Conservation (phyloP, 805 yeast species). For the Wickerhamomyces canadensis region DNA sequence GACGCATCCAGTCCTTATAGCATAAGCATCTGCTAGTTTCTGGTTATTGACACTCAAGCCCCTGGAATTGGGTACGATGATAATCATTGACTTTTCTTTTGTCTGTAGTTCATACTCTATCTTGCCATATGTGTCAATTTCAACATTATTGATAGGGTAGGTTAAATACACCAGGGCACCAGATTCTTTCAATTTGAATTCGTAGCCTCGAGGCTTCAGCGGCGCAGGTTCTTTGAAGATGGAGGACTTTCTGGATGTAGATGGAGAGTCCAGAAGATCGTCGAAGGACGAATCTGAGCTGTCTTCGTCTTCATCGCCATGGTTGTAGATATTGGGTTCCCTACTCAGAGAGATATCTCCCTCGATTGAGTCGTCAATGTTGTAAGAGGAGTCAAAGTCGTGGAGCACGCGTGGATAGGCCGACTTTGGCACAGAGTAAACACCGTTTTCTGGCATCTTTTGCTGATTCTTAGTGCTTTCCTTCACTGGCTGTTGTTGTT, state of each 20-base stretch:
- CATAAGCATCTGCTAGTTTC: slow-evolving; percentile 23
- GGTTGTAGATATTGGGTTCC: slow-evolving; percentile 1
- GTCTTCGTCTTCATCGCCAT: background rate
- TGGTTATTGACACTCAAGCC: slow-evolving; percentile 20
- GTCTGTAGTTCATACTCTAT: slow-evolving; percentile 20
- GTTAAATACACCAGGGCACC: slow-evolving; percentile 18
- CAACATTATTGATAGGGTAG: slow-evolving; percentile 16
- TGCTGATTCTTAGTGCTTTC: too few relatives aligned
- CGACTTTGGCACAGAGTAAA: slow-evolving; percentile 13
- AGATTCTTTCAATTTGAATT: slow-evolving; percentile 14
- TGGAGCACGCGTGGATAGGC: slow-evolving; percentile 17
- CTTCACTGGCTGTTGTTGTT: background rate
- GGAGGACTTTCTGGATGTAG: slow-evolving; percentile 11
- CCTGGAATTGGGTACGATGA: slow-evolving; percentile 21
- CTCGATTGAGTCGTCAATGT: slow-evolving; percentile 17
- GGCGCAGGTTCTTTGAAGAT: slow-evolving; percentile 12
- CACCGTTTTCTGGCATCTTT: slow-evolving; percentile 1
- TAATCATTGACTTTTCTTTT: slow-evolving; percentile 22
- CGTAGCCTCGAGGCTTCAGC: slow-evolving; percentile 19
- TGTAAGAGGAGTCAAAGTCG: slow-evolving; percentile 16
- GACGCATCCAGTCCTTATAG: slow-evolving; percentile 24
- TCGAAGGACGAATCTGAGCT: slow-evolving; percentile 16
- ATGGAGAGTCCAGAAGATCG: slow-evolving; percentile 12
- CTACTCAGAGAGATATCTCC: slow-evolving; percentile 19
- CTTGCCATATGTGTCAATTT: slow-evolving; percentile 20